Evolutionary conservation across 176 grass and related monocot species (phyloP), one percentile per base, ranked within the genome.

Genomic region (Echinochloa phyllopogon): DNA sequence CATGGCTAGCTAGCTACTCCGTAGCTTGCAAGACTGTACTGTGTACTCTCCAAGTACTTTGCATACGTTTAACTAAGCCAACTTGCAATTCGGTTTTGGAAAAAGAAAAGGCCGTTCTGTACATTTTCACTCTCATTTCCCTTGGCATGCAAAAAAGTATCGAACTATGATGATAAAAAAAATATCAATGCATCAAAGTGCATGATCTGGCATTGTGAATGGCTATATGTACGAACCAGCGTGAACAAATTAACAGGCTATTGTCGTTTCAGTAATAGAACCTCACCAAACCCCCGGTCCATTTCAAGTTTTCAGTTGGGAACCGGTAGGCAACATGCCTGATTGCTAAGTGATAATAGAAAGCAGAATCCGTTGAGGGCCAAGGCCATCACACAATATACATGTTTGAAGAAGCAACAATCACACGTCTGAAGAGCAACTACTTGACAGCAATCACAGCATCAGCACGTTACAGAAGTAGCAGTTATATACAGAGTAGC

Each of bases 21-120:
- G 29, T 33, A 51, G 84, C 63, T 79, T 25, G 52, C 82, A 75
- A 83, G 82, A 61, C 72, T 89, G 77, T 81, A 33, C 75, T 75
- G 74, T 75, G 74, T 84, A 87, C 75, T 53, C 21, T 81, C 58
- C 49, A 51, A 38, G 60, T 86, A 82, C 78, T 77, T 84, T 55
- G 76, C 49, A 74, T 29, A 3, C 24, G 36, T 90, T 90, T 87
- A 79, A 86, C 69, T 79, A 85, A 58, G 16, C 39, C 88, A 78
- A 80, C 84, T 68, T 78, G 84, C 51, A 47, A 51, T 58, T 68
- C 79, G n/a, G 52, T 45, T 78, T 56, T 68, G 29, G 12, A 45
- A 45, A 24, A 74, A 4, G 4, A 57, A 23, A n/a, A 43, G 12
- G 36, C n/a, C 42, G 59, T 68, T 25, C 15, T 82, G 78, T 65